Percentiles rank a stretch among this genome's conserved stretches.
Conservation (phyloP, 371 early-diverging fungal species). For the Rhizopus arrhizus region DNA sequence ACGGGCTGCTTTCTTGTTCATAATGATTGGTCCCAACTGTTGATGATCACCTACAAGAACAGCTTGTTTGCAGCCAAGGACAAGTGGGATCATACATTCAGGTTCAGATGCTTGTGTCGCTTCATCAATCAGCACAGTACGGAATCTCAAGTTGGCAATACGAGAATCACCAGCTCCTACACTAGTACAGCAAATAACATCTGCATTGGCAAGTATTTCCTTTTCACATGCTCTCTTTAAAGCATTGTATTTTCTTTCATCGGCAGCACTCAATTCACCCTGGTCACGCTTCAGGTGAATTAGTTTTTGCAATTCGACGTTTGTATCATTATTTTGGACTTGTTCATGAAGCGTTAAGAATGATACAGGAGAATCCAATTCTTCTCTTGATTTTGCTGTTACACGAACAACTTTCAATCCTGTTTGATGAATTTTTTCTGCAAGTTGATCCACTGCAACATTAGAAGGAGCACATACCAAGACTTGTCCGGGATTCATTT, state of each 20-base stretch:
- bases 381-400: conserved; percentile 93
- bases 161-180: conserved; percentile 98
- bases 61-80: conserved; percentile 92
- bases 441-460: conserved; percentile 98
- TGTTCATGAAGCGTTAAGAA: conserved; percentile 95
- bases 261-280: conserved; percentile 86
- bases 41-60: conserved; percentile 99
- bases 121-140: conserved; percentile 97
- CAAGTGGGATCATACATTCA: conserved; percentile 96
- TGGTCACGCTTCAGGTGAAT: conserved; percentile 85
- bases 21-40: conserved; percentile 97
- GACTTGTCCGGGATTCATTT: conserved; percentile 90
- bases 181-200: conserved; percentile 98
- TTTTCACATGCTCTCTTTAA: conserved; percentile 84
- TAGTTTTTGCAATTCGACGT: conserved; percentile 90
- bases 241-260: conserved; percentile 83
- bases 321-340: conserved; percentile 89
- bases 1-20: conserved; percentile 94
- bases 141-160: conserved; percentile 83
- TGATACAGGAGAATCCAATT: conserved; percentile 87
- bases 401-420: conserved; percentile 96
- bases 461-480: conserved; percentile 99
- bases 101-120: conserved; percentile 98
- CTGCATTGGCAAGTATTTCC: conserved; percentile 89
- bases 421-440: conserved; percentile 94